Conservation (phyloP, 2,329 filamentous ascomycete genomes). For the Pestalotiopsis sp. region DNA sequence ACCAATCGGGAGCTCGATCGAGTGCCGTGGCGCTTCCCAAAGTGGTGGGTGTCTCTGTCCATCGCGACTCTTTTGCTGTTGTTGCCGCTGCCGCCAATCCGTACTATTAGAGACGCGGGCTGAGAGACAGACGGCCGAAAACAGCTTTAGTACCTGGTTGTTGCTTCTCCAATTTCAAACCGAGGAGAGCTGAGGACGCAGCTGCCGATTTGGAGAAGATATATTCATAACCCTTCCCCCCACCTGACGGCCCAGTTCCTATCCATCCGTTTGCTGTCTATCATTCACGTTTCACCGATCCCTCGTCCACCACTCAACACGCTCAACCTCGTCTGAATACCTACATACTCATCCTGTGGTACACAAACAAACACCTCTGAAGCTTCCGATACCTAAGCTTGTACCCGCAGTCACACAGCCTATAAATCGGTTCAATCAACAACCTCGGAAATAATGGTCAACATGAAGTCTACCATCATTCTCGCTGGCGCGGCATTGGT, state of each 20-base stretch:
- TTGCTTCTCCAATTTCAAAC: background rate
- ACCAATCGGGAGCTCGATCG: background rate
- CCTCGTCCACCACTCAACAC: too few species aligned
- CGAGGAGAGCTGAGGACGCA: slow-evolving; percentile 1
- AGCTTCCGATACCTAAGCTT: background rate
- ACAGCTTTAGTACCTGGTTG: background rate
- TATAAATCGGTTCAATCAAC: background rate
- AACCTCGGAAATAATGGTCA: background rate
- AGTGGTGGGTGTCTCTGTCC: background rate
- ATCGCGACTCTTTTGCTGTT: background rate
- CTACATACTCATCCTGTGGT: too few species aligned
- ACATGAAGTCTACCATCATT: slow-evolving; percentile 31
- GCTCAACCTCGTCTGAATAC: too few species aligned
- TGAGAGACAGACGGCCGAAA: background rate
- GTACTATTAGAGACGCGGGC: background rate
- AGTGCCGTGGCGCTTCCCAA: background rate
- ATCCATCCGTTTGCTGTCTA: too few species aligned
- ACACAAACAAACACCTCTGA: background rate
- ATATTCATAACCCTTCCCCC: background rate
- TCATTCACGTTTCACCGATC: too few species aligned
- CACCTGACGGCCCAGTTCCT: too few species aligned
- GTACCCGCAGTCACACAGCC: background rate
- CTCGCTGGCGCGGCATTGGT: slow-evolving; percentile 28
- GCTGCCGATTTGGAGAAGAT: background rate
- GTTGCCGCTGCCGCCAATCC: background rate